phyloP scores from a whole-genome alignment of 2,329 filamentous ascomycete genomes.

The Paraphaeosphaeria sporulosa region DNA sequence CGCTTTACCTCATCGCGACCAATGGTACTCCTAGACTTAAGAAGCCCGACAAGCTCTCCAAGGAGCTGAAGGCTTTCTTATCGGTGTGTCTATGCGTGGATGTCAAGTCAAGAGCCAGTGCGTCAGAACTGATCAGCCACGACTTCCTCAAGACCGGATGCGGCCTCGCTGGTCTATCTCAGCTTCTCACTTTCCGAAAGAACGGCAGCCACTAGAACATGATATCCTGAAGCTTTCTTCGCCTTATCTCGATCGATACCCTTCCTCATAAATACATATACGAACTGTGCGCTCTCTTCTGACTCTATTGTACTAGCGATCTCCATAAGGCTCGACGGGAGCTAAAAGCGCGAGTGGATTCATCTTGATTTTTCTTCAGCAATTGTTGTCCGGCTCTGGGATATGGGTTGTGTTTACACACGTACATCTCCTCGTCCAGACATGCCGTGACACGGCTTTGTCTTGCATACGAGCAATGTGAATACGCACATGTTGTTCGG shows the following conservation, averaged over 20 bases:
- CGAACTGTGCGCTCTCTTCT: constrained; percentile 5
- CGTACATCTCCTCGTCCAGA: not conserved
- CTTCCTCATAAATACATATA: constrained; percentile 27
- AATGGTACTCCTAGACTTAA: constrained; percentile 96
- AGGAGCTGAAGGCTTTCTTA: constrained; percentile 96
- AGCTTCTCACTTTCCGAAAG: constrained; percentile 84
- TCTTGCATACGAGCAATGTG: constrained; percentile 4
- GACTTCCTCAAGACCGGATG: constrained; percentile 96
- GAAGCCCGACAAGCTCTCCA: constrained; percentile 97
- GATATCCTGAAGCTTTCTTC: constrained; percentile 14
- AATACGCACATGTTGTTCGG: not conserved
- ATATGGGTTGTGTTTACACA: not conserved
- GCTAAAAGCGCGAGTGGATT: not conserved
- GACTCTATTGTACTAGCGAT: constrained; percentile 3
- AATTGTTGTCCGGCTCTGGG: constrained; percentile 1
- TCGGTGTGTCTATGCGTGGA: constrained; percentile 97
- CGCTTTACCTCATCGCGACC: constrained; percentile 95
- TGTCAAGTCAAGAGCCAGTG: constrained; percentile 91
- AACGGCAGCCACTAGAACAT: constrained; percentile 62
- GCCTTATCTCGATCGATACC: constrained; percentile 40
- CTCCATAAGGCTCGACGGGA: not conserved
- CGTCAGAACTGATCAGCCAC: constrained; percentile 86
- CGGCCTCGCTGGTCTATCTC: constrained; percentile 79
- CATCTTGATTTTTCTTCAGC: constrained; percentile 7
- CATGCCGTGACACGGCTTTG: not conserved